Conservation (phyloP, 2,329 filamentous ascomycete genomes). For the Graphiopsis chlorocephala region DNA sequence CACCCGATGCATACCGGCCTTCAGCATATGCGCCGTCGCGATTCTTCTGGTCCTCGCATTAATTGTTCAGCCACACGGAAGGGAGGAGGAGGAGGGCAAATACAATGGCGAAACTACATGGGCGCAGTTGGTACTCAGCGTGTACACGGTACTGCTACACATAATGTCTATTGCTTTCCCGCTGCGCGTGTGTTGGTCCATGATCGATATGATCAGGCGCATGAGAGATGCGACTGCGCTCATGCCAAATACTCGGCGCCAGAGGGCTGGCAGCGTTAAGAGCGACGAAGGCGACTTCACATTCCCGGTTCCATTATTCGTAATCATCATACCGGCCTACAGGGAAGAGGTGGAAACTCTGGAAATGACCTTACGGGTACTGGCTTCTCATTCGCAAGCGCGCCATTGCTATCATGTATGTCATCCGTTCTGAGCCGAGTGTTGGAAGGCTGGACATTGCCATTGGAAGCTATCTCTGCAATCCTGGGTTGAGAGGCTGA, state of each 20-base stretch:
- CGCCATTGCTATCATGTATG: conserved; percentile 66
- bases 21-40: conserved; percentile 26
- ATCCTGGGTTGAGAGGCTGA: conserved; percentile 17
- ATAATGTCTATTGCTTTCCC: conserved; percentile 63
- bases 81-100: conserved; percentile 22
- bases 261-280: conserved; percentile 20
- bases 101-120: conserved; percentile 29
- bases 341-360: conserved; percentile 69
- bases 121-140: conserved; percentile 30
- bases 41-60: conserved; percentile 29
- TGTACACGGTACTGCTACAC: conserved; percentile 66
- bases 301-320: conserved; percentile 51
- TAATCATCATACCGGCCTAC: conserved; percentile 69
- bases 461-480: background rate
- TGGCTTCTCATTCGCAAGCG: conserved; percentile 65
- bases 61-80: conserved; percentile 28
- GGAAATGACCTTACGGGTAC: conserved; percentile 65
- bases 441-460: background rate
- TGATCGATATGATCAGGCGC: conserved; percentile 54
- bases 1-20: conserved; percentile 30
- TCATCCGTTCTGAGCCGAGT: conserved; percentile 23
- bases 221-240: conserved; percentile 25
- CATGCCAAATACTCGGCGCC: conserved; percentile 22
- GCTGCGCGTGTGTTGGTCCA: conserved; percentile 59
- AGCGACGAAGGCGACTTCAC: conserved; percentile 23